Conservation (phyloP, 2,329 filamentous ascomycete species). For the Madurella mycetomatis region DNA sequence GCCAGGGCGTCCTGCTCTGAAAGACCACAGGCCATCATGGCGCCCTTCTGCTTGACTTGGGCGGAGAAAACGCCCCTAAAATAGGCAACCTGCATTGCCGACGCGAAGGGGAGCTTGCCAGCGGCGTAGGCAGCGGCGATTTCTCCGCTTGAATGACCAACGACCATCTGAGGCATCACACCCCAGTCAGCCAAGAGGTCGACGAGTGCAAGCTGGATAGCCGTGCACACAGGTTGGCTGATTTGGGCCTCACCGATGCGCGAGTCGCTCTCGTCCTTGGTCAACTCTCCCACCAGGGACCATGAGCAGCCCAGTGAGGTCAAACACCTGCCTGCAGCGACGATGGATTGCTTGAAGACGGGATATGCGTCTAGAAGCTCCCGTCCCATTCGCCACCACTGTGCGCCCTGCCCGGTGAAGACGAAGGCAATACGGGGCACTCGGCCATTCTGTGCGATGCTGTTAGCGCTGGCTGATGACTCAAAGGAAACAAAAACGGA, state of each 20-base stretch:
- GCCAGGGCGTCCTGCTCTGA: background rate
- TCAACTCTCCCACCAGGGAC: too few relatives aligned
- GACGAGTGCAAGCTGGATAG: conserved; percentile 42
- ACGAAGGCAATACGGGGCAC: conserved; percentile 11
- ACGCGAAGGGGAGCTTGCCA: conserved; percentile 27
- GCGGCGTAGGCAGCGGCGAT: conserved; percentile 39
- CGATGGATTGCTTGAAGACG: background rate
- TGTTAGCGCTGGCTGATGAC: background rate
- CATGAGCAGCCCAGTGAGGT: too few relatives aligned
- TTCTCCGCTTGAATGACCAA: conserved; percentile 38
- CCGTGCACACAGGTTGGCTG: conserved; percentile 48
- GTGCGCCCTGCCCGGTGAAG: conserved; percentile 42
- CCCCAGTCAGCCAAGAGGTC: conserved; percentile 24
- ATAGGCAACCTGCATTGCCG: background rate
- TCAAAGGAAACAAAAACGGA: too few relatives aligned
- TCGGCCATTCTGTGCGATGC: background rate
- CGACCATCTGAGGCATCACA: conserved; percentile 25
- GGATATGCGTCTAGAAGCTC: conserved; percentile 13
- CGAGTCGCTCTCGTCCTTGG: too few relatives aligned
- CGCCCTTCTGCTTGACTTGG: background rate
- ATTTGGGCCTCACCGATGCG: background rate
- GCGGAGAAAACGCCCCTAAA: background rate
- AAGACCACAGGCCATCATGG: background rate
- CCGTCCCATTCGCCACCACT: conserved; percentile 37
- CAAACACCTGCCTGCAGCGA: background rate